phyloP scores from a whole-genome alignment of 805 yeast genomes.

The Wickerhamiella allomyrinae region DNA sequence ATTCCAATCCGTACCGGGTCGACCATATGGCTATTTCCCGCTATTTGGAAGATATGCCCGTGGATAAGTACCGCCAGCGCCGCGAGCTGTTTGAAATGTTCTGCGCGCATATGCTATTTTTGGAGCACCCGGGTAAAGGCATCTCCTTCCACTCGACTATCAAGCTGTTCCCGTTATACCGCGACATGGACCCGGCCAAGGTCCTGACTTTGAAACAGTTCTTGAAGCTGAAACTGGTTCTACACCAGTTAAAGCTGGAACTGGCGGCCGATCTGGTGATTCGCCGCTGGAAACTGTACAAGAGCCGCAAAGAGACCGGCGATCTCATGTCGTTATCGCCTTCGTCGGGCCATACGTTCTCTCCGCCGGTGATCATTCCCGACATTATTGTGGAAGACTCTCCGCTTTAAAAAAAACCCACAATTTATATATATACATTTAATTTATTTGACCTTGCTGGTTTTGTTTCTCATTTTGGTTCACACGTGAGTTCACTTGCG shows the following conservation, averaged over 20 bases:
- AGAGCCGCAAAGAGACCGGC: not conserved
- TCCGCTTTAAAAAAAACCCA: not conserved
- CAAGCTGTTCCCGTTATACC: slow-evolving; percentile 58
- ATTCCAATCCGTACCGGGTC: slow-evolving; percentile 31
- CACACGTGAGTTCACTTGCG: slow-evolving; percentile 6
- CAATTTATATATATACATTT: not conserved
- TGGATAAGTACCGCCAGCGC: slow-evolving; percentile 38
- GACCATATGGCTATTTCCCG: slow-evolving; percentile 40
- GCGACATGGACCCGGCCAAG: slow-evolving; percentile 59
- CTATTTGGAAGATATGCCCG: slow-evolving; percentile 40
- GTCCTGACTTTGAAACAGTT: slow-evolving; percentile 21
- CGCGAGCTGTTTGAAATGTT: slow-evolving; percentile 46
- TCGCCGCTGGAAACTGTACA: slow-evolving; percentile 12
- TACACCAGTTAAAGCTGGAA: slow-evolving; percentile 17
- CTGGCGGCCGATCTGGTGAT: slow-evolving; percentile 16
- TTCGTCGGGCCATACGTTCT: not conserved
- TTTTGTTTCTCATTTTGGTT: not conserved
- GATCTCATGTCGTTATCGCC: not conserved
- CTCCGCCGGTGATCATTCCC: not conserved
- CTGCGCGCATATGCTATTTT: slow-evolving; percentile 53
- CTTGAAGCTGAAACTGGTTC: slow-evolving; percentile 19
- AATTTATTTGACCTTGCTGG: not conserved
- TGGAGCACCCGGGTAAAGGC: slow-evolving; percentile 8
- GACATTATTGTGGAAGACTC: not conserved
- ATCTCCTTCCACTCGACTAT: slow-evolving; percentile 51